phyloP scores from a whole-genome alignment of 129 eudicot species.

The carrot (Daucus carota) region DNA sequence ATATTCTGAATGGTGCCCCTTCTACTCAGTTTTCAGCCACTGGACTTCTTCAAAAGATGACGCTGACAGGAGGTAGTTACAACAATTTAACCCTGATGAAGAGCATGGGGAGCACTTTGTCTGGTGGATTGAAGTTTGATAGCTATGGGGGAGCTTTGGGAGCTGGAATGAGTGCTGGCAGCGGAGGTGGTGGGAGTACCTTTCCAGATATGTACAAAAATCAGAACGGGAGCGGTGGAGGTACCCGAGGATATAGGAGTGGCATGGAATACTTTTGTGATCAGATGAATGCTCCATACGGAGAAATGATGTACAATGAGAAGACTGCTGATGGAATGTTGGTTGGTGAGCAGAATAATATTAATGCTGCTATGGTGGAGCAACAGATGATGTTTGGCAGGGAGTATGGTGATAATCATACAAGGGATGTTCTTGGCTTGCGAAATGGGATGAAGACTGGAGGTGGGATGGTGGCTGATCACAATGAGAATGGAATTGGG shows the following conservation, averaged over 20 bases:
- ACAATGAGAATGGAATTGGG: neutral
- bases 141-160: constrained; percentile 21
- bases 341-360: neutral
- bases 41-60: constrained; percentile 73
- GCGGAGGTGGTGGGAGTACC: neutral
- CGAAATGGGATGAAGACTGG: constrained; percentile 28
- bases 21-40: constrained; percentile 70
- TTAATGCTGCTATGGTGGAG: too few relatives aligned
- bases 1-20: constrained; percentile 7
- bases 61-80: constrained; percentile 58
- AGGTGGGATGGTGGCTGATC: constrained; percentile 1
- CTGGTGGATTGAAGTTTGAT: constrained; percentile 1
- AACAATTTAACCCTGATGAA: constrained; percentile 28
- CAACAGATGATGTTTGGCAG: neutral
- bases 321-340: neutral
- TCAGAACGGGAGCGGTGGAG: neutral
- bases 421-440: too few relatives aligned
- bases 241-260: neutral
- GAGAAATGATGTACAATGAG: constrained; percentile 6
- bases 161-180: neutral
- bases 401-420: constrained; percentile 8
- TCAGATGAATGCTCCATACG: neutral
- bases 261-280: constrained; percentile 8
- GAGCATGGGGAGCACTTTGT: constrained; percentile 13
- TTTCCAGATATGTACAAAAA: constrained; percentile 17